A percentile compares a stretch with the other conserved stretches of the same genome.
phyloP scores from a whole-genome alignment of 108 stramenopile species.

The Nitzschia inconspicua region DNA sequence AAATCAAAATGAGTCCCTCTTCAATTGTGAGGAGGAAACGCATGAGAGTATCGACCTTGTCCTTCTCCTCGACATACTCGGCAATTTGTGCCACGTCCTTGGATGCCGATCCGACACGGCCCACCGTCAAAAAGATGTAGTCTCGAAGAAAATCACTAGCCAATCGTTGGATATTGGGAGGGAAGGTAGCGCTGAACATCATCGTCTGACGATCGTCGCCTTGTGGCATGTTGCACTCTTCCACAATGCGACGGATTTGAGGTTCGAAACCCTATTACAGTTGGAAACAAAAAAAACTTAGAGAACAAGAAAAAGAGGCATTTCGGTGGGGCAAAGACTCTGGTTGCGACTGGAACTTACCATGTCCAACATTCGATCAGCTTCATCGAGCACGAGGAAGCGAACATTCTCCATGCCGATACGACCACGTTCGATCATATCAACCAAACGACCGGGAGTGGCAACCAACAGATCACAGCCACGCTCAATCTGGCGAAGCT shows the following conservation, averaged over 20 bases:
- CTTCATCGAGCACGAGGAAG: slow-evolving; percentile 96
- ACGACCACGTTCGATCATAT: slow-evolving; percentile 91
- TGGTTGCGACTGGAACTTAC: slow-evolving; percentile 36
- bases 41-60: slow-evolving; percentile 88
- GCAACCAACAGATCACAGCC: slow-evolving; percentile 96
- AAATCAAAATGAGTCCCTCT: slow-evolving; percentile 94
- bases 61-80: slow-evolving; percentile 90
- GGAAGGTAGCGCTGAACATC: slow-evolving; percentile 98
- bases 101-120: slow-evolving; percentile 89
- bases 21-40: slow-evolving; percentile 80
- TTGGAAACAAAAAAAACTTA: not conserved
- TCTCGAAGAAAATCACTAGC: slow-evolving; percentile 93
- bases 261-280: slow-evolving; percentile 54
- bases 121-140: slow-evolving; percentile 96
- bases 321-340: not conserved
- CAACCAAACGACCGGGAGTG: slow-evolving; percentile 97
- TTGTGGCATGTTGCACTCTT: slow-evolving; percentile 71
- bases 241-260: slow-evolving; percentile 87
- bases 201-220: slow-evolving; percentile 89
- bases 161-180: slow-evolving; percentile 89
- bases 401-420: slow-evolving; percentile 80
- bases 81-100: slow-evolving; percentile 92
- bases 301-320: not conserved
- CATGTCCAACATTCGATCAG: slow-evolving; percentile 99
- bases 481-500: slow-evolving; percentile 80